Conservation (phyloP, 257 asterid genomes). For the Solanum ahanhuiri region DNA sequence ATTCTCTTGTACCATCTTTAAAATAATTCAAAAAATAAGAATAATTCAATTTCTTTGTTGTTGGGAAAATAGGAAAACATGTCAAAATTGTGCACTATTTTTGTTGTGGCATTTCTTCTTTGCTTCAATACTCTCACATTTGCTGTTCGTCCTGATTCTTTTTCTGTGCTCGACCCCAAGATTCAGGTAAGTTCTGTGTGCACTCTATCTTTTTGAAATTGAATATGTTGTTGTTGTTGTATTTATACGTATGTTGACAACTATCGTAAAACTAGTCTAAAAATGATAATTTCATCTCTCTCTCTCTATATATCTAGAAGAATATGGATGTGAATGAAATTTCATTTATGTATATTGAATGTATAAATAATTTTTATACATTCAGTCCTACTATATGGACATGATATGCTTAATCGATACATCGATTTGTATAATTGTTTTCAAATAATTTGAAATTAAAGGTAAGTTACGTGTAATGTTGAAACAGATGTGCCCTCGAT, state of each 20-base stretch:
- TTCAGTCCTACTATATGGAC: no score
- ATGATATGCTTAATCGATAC: no score
- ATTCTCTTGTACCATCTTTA: background rate
- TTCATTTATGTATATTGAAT: no score
- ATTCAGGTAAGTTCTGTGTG: background rate
- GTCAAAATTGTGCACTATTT: constrained; percentile 6
- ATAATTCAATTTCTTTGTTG: background rate
- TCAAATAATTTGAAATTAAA: background rate
- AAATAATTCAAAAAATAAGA: background rate
- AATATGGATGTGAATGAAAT: no score
- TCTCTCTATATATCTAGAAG: no score
- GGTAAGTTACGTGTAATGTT: background rate
- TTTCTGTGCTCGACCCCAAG: background rate
- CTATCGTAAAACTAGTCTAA: no score
- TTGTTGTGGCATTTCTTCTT: constrained; percentile 9
- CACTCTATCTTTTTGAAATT: no score
- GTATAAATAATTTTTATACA: no score
- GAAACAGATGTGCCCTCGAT: background rate
- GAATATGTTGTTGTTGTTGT: no score
- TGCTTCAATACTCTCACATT: background rate
- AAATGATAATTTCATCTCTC: no score
- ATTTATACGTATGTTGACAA: no score
- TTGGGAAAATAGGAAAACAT: background rate
- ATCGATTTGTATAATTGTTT: no score
- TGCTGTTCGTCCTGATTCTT: constrained; percentile 14